Base-by-base conservation (phyloP, 495 filamentous ascomycete species). In the Aspergillus nanangensis region DNA sequence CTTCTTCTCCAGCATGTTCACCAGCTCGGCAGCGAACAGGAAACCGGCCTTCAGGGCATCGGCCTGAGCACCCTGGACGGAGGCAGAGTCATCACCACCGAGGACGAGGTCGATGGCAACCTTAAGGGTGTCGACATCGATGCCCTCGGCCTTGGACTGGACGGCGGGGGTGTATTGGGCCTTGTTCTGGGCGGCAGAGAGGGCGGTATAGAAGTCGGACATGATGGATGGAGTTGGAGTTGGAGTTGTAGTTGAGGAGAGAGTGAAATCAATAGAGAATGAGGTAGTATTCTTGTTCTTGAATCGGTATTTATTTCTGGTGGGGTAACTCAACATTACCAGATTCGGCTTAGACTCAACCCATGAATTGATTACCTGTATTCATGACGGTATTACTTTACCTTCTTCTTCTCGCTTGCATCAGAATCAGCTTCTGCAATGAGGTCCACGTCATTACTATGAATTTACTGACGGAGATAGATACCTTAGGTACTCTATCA, bases 1-100 rank as follows among this genome's bases (percentile, higher is more conserved):
- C 41, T 74, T 70, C 9, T 63, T 59, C 48, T 69, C 64, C 38
- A 78, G 72, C 71, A 86, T 81, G 60, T 72, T 72, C 52, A 83
- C 77, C 42, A 86, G 79, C 61, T 68, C 63, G n/a, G 63, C 53
- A 14, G 69, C 69, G 48, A 61, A 64, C 52, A 69, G 58, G 39
- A 73, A 71, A 3, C 58, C 67, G 10, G 54, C 55, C 45, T 63
- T 63, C 18, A 71, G 52, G 21, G 61, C 57, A 1, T 27, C 59
- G 40, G 50, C 47, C 52, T 57, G 49, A 3, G 53, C 58, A 37
- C 44, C 51, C 17, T 47, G 42, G 32, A 55, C 47, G n/a, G 52
- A 35, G 41, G 49, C 47, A 13, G 44, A 24, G 29, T 55, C 52
- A 21, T 40, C 52, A 13, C 50, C 56, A 15, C 47, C 40, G 1